A percentile compares a stretch with the other conserved stretches of the same genome.
These are phyloP conservation scores for Aegle marmelos DNA, from an alignment of 345 rosid genomes.

Conservation along the genomic window DNA sequence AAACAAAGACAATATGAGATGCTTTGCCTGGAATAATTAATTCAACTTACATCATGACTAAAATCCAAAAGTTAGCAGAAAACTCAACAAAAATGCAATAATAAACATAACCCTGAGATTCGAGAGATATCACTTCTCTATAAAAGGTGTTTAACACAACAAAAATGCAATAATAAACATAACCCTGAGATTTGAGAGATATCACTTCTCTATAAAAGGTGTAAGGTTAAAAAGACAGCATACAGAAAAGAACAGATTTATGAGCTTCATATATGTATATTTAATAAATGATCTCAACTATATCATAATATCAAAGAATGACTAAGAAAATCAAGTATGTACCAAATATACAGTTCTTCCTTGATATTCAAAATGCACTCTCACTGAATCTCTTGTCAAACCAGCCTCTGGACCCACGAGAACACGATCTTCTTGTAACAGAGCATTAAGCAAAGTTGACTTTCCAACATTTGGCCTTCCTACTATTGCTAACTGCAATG, in stretches of 20 bases:
- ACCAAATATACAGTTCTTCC: constrained; percentile 89
- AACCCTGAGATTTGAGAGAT: background rate
- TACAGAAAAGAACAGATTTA: background rate
- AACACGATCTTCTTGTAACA: constrained; percentile 92
- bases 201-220: too few species aligned
- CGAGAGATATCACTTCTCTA: too few species aligned
- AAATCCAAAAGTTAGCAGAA: background rate
- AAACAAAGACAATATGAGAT: background rate
- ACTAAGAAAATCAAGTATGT: constrained; percentile 15
- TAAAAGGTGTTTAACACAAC: background rate
- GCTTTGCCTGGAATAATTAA: background rate
- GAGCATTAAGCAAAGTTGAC: constrained; percentile 80
- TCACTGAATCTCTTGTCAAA: constrained; percentile 89
- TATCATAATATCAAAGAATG: background rate
- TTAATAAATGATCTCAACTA: background rate
- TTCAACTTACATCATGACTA: background rate
- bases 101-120: background rate
- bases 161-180: background rate
- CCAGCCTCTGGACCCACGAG: constrained; percentile 98
- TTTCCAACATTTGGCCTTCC: constrained; percentile 97
- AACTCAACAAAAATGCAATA: background rate
- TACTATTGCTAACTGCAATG: constrained; percentile 90
- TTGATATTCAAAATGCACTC: constrained; percentile 74
- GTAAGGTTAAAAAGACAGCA: too few species aligned
- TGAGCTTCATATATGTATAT: background rate